Base-by-base conservation (phyloP, 345 rosid genomes). In the Camelina hispida region DNA sequence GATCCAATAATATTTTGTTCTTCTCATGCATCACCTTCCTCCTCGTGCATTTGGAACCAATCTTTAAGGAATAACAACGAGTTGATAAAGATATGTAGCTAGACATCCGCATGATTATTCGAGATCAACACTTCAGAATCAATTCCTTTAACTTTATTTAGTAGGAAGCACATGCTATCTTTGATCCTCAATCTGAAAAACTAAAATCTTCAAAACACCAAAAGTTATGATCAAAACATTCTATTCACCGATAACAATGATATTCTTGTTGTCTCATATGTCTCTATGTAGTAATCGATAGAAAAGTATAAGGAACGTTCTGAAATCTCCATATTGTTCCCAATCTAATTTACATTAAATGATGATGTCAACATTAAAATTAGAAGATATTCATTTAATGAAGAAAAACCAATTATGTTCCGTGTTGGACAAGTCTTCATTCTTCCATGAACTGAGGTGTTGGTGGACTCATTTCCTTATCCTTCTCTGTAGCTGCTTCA, bases 361-460 rank as follows among this genome's bases (percentile, higher is more conserved):
- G 28, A 61, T 6, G 0, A 15, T 43, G 37, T 56, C 55, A 69
- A 30, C 55, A 15, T 2, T 54, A 30, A 6, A 6, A 23, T 7
- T 12, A 25, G 35, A 10, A 35, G 28, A 59, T 23, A 23, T 16
- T 58, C 15, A 5, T 58, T 16, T 10, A 4, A 63, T 63, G 17
- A 25, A 25, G 4, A 22, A 40, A 9, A 6, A 3, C 7, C 25
- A 63, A 54, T 57, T 18, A 1, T 61, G 44, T 38, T 62, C 15
- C 69, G 53, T 53, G 62, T 52, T 72, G 1, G 32, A 5, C 18
- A 62, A 44, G 50, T 13, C 3, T 75, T 75, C 62, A 75, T 18
- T 75, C 81, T 83, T 91, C 97, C 98, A 91, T 91, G 81, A 81
- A 82, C 58, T 93, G 96, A 4, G 84, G 79, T 15, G 84, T 66